Evolutionary conservation across 2,329 filamentous ascomycete species (phyloP).

Genomic region (Elsinoe batatas): DNA sequence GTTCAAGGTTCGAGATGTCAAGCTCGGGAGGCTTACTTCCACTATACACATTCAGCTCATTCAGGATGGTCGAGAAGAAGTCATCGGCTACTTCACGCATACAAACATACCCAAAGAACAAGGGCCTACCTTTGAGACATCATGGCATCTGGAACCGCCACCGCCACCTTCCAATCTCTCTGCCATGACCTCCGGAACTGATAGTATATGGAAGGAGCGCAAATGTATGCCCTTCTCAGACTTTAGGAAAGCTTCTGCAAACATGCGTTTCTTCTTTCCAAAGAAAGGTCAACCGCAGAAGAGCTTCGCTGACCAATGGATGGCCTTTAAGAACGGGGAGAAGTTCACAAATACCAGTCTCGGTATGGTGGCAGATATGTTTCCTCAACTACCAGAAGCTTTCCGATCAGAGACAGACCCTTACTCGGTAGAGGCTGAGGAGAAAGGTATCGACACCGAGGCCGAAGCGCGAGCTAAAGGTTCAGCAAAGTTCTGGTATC

Average conservation of each 20-base stretch:
- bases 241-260: constrained; percentile 41
- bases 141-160: constrained; percentile 42
- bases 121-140: constrained; percentile 47
- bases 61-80: constrained; percentile 45
- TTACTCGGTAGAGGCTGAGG: constrained; percentile 24
- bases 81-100: constrained; percentile 56
- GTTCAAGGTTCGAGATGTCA: constrained; percentile 52
- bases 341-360: constrained; percentile 57
- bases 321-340: constrained; percentile 49
- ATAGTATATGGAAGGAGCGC: constrained; percentile 39
- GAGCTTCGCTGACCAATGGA: constrained; percentile 54
- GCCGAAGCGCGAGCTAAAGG: constrained; percentile 21
- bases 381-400: constrained; percentile 54
- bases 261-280: constrained; percentile 46
- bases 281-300: constrained; percentile 33
- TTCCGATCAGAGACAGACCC: constrained; percentile 28
- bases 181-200: constrained; percentile 34
- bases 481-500: constrained; percentile 55
- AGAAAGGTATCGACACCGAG: constrained; percentile 20
- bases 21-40: constrained; percentile 54
- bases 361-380: constrained; percentile 59
- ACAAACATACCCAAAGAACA: constrained; percentile 50
- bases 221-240: constrained; percentile 34
- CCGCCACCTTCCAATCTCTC: constrained; percentile 34
- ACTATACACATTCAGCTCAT: constrained; percentile 52